A percentile compares a stretch with the other conserved stretches of the same genome.
phyloP scores from a whole-genome alignment of 2,329 filamentous ascomycete species.

The Phialophora expanda region DNA sequence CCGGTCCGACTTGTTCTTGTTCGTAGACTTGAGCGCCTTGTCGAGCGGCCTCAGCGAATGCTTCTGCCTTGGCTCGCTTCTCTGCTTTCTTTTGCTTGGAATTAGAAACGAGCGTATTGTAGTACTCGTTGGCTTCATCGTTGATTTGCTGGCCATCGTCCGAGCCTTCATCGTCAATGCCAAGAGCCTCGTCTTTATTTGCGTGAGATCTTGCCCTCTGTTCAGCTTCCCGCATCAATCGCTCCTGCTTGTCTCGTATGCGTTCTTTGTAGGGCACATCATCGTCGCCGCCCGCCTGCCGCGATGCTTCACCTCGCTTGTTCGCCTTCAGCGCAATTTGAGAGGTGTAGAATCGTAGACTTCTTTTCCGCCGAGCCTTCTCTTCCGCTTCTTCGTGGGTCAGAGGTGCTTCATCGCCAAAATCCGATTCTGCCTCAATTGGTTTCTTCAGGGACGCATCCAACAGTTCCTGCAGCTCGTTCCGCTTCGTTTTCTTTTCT shows the following conservation, averaged over 20 bases:
- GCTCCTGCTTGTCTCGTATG: constrained; percentile 79
- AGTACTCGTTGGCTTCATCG: constrained; percentile 65
- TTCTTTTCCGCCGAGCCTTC: constrained; percentile 89
- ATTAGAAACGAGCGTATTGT: constrained; percentile 78
- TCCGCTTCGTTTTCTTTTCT: constrained; percentile 63
- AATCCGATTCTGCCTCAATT: constrained; percentile 76
- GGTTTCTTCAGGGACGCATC: constrained; percentile 42
- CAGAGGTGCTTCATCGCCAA: constrained; percentile 85
- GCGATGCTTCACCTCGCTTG: constrained; percentile 68
- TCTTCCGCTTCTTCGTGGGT: constrained; percentile 80
- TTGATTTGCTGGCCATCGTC: constrained; percentile 55
- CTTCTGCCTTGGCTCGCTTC: constrained; percentile 70
- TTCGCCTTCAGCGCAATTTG: constrained; percentile 95
- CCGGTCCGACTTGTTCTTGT: constrained; percentile 72
- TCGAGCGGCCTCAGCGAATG: constrained; percentile 60
- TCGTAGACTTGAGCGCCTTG: constrained; percentile 66
- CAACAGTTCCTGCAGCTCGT: constrained; percentile 52
- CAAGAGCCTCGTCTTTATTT: constrained; percentile 71
- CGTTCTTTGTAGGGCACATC: constrained; percentile 83
- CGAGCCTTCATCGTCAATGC: constrained; percentile 50
- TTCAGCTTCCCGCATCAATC: constrained; percentile 87
- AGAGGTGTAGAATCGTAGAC: constrained; percentile 94
- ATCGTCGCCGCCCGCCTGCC: constrained; percentile 65
- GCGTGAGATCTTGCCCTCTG: constrained; percentile 67
- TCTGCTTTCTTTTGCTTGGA: constrained; percentile 66